Evolutionary conservation across 306 rosid species (phyloP), one percentile per base, ranked within the genome.

Genomic region (Erythrophleum fordii): DNA sequence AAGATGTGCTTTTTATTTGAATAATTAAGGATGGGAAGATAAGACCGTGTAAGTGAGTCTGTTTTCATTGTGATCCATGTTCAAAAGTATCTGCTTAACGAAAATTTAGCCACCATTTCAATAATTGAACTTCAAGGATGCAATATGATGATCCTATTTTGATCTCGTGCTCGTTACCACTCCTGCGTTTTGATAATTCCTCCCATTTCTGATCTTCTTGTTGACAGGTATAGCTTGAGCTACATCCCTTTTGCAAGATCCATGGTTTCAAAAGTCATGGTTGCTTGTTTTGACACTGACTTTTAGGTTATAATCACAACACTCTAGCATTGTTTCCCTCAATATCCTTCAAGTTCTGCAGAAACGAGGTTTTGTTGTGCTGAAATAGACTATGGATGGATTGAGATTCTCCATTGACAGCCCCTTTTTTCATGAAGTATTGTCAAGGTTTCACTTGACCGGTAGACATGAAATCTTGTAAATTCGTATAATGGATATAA

Each of bases 251-350:
- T 90, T 34, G 92, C 92, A 34, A 88, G 94, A 79, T 49, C 97
- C 53, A 91, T 86, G 88, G 87, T 86, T 28, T 90, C 94, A 18
- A 90, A 85, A 84, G 81, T 87, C 82, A 87, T 95, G 97, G 83
- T 80, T 80, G 46, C 88, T 59, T 92, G 97, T 80, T 91, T 95
- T 81, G 97, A 95, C 86, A 95, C 99, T 11, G 99, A 95, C 1
- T 95, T 95, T 85, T 93, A 95, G 90, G 69, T 73, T 69, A 14
- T 44, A 56, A 34, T 42, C 18, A 35, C 31, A 52, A 59, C 28
- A 52, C 46, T 49, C 18, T 69, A 75, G 76, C 80, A 45, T 83
- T 52, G 72, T 58, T 61, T 44, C 55, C 75, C 52, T 20, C 48
- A 23, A 73, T 18, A 31, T 83, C 61, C 79, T 35, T 45, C 61